Evolutionary conservation across 495 filamentous ascomycete species (phyloP).

Genomic region (Lasiosphaeris hirsuta): DNA sequence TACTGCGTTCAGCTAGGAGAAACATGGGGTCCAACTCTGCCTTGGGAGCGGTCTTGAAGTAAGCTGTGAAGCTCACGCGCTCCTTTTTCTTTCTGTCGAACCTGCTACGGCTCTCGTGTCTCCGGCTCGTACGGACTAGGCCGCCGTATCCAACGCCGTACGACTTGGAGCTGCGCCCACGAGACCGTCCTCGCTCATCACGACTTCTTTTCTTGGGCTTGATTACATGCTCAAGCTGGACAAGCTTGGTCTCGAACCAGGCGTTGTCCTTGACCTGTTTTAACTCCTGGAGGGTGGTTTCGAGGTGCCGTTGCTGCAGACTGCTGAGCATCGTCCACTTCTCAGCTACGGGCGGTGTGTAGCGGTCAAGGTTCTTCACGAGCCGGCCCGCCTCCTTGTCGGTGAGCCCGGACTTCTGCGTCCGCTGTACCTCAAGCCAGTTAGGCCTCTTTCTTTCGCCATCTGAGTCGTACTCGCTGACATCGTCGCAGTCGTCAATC

Average conservation of each 20-base stretch:
- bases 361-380: neutral
- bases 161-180: neutral
- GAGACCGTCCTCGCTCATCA: neutral
- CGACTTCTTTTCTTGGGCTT: neutral
- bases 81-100: neutral
- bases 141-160: neutral
- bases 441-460: neutral
- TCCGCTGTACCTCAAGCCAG: neutral
- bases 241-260: neutral
- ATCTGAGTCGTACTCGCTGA: no score
- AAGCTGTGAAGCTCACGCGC: constrained; percentile 1
- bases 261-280: neutral
- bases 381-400: neutral
- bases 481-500: no score
- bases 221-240: neutral
- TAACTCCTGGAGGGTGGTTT: neutral
- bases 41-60: neutral
- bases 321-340: neutral
- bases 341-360: neutral
- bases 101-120: neutral
- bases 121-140: neutral
- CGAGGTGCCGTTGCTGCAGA: neutral
- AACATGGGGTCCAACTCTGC: neutral
- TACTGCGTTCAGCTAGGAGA: neutral
- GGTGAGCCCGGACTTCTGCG: neutral